These are phyloP conservation scores for Colletotrichum neosansevieriae DNA, from an alignment of 2,329 filamentous ascomycete genomes.

Conservation along the genomic window DNA sequence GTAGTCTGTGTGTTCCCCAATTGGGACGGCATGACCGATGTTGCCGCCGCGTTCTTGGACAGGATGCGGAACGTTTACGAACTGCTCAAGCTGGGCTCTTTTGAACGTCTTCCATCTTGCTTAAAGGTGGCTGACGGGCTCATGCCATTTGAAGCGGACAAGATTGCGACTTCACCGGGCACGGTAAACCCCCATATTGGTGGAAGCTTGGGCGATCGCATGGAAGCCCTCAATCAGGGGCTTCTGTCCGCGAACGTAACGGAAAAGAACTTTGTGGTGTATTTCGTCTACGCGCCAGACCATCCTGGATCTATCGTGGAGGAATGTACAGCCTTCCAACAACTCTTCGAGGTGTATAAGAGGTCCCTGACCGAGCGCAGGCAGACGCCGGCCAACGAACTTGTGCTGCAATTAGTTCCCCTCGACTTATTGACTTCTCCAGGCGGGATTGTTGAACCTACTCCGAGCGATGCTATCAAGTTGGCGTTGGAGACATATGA, in stretches of 20 bases:
- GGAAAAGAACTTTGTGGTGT: conserved; percentile 77
- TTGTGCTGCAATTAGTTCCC: conserved; percentile 84
- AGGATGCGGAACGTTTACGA: conserved; percentile 80
- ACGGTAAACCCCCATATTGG: conserved; percentile 32
- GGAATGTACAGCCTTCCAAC: conserved; percentile 79
- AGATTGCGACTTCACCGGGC: conserved; percentile 44
- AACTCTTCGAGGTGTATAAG: conserved; percentile 75
- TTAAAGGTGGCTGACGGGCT: conserved; percentile 62
- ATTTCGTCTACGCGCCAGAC: conserved; percentile 78
- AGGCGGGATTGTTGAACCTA: conserved; percentile 71
- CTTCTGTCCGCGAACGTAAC: conserved; percentile 56
- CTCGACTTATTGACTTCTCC: conserved; percentile 75
- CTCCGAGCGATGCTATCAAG: conserved; percentile 68
- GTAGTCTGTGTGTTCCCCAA: conserved; percentile 79
- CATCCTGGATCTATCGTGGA: conserved; percentile 73
- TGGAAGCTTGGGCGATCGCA: conserved; percentile 60
- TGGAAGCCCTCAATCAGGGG: conserved; percentile 61
- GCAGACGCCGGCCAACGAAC: conserved; percentile 65
- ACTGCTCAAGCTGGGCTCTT: conserved; percentile 76
- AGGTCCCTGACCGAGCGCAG: conserved; percentile 59
- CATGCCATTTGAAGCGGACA: conserved; percentile 63
- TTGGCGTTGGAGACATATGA: conserved; percentile 84
- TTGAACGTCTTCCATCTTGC: conserved; percentile 62
- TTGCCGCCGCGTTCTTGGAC: conserved; percentile 73
- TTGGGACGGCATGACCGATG: conserved; percentile 71